Evolutionary conservation across 108 stramenopile species (phyloP).

Genomic region (Fragilariopsis cylindrus): DNA sequence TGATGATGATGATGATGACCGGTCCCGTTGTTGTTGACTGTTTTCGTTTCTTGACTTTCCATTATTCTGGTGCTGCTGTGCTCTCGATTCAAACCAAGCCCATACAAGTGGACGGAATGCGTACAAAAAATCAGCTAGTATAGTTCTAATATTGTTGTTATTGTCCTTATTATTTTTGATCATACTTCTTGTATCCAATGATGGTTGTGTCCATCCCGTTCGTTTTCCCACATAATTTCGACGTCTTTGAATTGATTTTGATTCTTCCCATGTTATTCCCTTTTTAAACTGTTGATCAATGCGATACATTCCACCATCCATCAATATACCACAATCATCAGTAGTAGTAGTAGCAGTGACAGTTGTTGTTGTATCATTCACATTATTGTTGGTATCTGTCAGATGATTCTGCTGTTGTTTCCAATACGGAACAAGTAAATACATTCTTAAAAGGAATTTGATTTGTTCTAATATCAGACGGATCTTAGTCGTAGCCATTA

Average conservation of each 20-base stretch:
- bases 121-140: constrained; percentile 44
- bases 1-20: too few relatives aligned
- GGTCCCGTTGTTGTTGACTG: background rate
- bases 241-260: constrained; percentile 18
- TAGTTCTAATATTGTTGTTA: background rate
- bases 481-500: background rate
- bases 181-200: background rate
- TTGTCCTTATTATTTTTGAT: background rate
- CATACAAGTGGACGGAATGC: constrained; percentile 42
- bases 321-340: constrained; percentile 20
- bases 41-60: background rate
- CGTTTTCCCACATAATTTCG: constrained; percentile 40
- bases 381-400: background rate
- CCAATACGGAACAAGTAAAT: constrained; percentile 43
- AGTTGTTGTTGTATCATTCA: background rate
- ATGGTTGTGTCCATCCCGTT: constrained; percentile 28
- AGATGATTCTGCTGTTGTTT: constrained; percentile 14
- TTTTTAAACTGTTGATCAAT: background rate
- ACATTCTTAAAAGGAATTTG: constrained; percentile 43
- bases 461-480: constrained; percentile 39
- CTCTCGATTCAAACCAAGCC: constrained; percentile 30
- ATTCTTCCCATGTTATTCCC: constrained; percentile 20
- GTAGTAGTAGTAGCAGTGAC: background rate
- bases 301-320: constrained; percentile 37
- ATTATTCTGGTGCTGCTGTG: too few relatives aligned